phyloP scores from a whole-genome alignment of 805 yeast genomes.

The Saccharomycopsis amapae region DNA sequence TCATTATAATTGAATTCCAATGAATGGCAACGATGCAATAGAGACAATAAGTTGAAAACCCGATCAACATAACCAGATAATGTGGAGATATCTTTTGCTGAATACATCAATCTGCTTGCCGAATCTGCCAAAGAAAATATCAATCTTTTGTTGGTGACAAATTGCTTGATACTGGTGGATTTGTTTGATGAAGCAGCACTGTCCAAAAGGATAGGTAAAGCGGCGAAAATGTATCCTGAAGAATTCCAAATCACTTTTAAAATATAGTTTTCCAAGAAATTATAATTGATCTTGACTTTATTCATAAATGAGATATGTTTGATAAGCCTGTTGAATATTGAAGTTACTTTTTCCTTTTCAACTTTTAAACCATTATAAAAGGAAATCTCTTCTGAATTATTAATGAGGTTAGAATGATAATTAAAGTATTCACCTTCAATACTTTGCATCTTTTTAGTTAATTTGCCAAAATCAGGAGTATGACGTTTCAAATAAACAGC shows the following conservation, averaged over 20 bases:
- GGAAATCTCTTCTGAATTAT: constrained; percentile 89
- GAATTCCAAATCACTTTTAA: constrained; percentile 94
- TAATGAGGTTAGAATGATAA: constrained; percentile 75
- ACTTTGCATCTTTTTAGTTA: constrained; percentile 64
- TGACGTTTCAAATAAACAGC: constrained; percentile 64
- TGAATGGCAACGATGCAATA: constrained; percentile 80
- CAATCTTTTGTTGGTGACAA: constrained; percentile 82
- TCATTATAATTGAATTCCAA: constrained; percentile 35
- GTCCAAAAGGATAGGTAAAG: constrained; percentile 77
- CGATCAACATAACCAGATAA: constrained; percentile 86
- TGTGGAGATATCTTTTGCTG: constrained; percentile 87
- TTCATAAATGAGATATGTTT: constrained; percentile 48
- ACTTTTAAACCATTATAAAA: constrained; percentile 83
- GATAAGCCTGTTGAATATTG: constrained; percentile 51
- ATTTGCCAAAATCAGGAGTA: constrained; percentile 79
- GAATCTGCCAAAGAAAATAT: constrained; percentile 92
- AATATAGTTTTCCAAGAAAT: constrained; percentile 75
- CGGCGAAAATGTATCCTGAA: constrained; percentile 89
- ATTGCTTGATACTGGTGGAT: constrained; percentile 71
- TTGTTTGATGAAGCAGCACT: constrained; percentile 11
- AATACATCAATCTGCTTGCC: constrained; percentile 89
- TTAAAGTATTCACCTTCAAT: constrained; percentile 87
- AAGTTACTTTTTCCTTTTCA: constrained; percentile 60
- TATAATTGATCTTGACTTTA: constrained; percentile 54
- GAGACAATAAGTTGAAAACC: constrained; percentile 67